These are phyloP conservation scores for Brachypodium distachyon DNA, from an alignment of 202 grass and related monocot genomes.

Conservation along the genomic window DNA sequence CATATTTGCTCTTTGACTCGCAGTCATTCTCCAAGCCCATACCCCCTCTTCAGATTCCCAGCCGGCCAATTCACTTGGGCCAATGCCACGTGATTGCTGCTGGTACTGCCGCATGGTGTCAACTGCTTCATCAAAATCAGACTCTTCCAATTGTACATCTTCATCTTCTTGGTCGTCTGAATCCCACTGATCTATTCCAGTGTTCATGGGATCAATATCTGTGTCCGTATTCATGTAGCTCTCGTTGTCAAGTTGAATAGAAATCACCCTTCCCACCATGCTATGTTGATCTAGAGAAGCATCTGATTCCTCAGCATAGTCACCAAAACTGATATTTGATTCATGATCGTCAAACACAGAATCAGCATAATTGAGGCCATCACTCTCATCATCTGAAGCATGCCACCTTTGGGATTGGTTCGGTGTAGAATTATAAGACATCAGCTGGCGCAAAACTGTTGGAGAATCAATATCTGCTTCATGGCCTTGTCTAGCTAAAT, in stretches of 20 bases:
- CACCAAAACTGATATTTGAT: slow-evolving; percentile 66
- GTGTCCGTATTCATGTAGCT: slow-evolving; percentile 53
- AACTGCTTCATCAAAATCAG: slow-evolving; percentile 49
- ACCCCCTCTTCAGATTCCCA: slow-evolving; percentile 25
- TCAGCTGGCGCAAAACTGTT: background rate
- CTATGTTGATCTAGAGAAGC: slow-evolving; percentile 54
- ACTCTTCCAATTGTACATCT: slow-evolving; percentile 55
- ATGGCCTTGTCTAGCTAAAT: slow-evolving; percentile 58
- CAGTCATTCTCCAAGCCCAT: slow-evolving; percentile 22
- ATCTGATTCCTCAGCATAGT: slow-evolving; percentile 66
- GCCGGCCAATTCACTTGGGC: slow-evolving; percentile 12
- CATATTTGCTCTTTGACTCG: slow-evolving; percentile 3
- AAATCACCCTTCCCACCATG: slow-evolving; percentile 33
- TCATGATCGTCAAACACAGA: slow-evolving; percentile 63
- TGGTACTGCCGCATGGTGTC: slow-evolving; percentile 11
- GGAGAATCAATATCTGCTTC: slow-evolving; percentile 33
- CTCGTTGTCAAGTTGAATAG: slow-evolving; percentile 44
- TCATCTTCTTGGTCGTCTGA: slow-evolving; percentile 70
- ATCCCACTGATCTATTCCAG: slow-evolving; percentile 59
- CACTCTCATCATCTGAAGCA: slow-evolving; percentile 73
- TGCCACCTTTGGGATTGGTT: slow-evolving; percentile 47
- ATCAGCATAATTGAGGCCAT: slow-evolving; percentile 49
- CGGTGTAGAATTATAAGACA: slow-evolving; percentile 33
- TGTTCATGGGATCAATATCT: slow-evolving; percentile 89
- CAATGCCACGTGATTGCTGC: slow-evolving; percentile 32